These are phyloP conservation scores for Ophiostoma perfectum DNA, from an alignment of 2,329 filamentous ascomycete genomes.

Conservation along the genomic window DNA sequence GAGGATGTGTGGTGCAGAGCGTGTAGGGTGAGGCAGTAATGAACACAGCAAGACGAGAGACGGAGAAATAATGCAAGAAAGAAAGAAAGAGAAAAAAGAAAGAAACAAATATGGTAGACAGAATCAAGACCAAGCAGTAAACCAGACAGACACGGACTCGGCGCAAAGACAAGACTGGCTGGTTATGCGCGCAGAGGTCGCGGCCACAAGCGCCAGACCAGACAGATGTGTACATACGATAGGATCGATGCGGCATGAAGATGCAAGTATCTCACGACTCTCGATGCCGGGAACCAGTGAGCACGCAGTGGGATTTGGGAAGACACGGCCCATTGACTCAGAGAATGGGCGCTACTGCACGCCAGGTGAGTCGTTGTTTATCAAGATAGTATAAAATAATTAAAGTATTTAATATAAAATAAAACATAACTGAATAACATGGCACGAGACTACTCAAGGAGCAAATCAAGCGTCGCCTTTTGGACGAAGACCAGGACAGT, in stretches of 20 bases:
- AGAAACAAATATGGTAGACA: not conserved
- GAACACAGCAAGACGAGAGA: not conserved
- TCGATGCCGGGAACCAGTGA: too few relatives aligned
- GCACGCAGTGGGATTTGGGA: too few relatives aligned
- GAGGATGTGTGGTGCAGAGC: not conserved
- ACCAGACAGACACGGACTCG: not conserved
- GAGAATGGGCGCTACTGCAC: not conserved
- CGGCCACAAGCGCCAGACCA: slow-evolving; percentile 3
- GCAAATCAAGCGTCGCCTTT: not conserved
- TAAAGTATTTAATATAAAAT: not conserved
- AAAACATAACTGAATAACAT: not conserved
- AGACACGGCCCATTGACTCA: not conserved
- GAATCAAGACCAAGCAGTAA: not conserved
- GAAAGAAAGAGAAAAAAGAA: not conserved
- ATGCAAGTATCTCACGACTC: too few relatives aligned
- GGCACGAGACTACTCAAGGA: not conserved
- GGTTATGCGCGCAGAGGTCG: slow-evolving; percentile 5
- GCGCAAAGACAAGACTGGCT: not conserved
- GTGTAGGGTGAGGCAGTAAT: not conserved
- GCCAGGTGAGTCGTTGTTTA: not conserved
- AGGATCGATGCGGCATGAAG: too few relatives aligned
- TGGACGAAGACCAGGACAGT: not conserved
- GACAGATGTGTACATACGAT: not conserved
- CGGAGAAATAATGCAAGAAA: not conserved
- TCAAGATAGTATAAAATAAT: not conserved